These are phyloP conservation scores for Medicago lupulina DNA, from an alignment of 306 rosid species.

Conservation along the genomic window DNA sequence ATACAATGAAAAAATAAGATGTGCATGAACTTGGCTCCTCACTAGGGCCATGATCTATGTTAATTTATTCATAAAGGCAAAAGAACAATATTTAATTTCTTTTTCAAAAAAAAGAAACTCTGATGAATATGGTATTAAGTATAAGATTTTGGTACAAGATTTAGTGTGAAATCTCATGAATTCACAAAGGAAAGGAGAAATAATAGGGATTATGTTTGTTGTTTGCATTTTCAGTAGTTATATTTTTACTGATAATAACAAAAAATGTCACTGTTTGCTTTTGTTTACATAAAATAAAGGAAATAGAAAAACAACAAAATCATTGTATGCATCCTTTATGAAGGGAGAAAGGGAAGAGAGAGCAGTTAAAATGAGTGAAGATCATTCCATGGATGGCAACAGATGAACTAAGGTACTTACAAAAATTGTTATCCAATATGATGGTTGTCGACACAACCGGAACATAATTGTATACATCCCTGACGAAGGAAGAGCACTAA, in stretches of 20 bases:
- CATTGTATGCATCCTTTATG: neutral
- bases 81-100: constrained; percentile 9
- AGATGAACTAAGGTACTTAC: constrained; percentile 58
- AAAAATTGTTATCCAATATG: constrained; percentile 85
- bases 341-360: neutral
- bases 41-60: neutral
- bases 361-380: neutral
- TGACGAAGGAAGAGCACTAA: constrained; percentile 91
- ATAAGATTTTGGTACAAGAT: constrained; percentile 3
- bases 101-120: constrained; percentile 9
- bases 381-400: constrained; percentile 14
- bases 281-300: neutral
- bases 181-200: neutral
- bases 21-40: constrained; percentile 12
- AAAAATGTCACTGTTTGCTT: neutral
- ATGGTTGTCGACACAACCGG: constrained; percentile 83
- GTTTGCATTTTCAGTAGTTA: neutral
- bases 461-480: constrained; percentile 98
- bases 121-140: neutral
- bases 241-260: neutral
- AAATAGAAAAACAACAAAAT: constrained; percentile 3
- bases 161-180: neutral
- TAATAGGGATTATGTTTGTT: neutral
- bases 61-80: constrained; percentile 16
- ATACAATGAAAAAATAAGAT: neutral